Evolutionary conservation across 352 stramenopile species (phyloP).

Genomic region (Phytophthora pseudosyringae): DNA sequence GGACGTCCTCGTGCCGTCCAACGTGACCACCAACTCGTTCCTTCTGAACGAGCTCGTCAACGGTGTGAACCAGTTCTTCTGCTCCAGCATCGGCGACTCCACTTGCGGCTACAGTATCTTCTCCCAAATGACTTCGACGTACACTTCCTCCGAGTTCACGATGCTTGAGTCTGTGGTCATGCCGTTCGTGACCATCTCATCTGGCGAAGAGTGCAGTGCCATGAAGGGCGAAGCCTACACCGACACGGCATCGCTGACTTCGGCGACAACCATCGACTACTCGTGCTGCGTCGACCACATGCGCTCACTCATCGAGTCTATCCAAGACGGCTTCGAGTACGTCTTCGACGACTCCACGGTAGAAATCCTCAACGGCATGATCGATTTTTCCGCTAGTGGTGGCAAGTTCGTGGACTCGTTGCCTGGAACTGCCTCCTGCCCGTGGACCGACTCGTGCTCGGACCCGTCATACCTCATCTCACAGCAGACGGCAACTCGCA

Average conservation of each 20-base stretch:
- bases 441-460: slow-evolving; percentile 45
- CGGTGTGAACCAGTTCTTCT: slow-evolving; percentile 57
- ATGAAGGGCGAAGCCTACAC: slow-evolving; percentile 47
- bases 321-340: slow-evolving; percentile 46
- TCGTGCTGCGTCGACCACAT: slow-evolving; percentile 52
- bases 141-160: slow-evolving; percentile 41
- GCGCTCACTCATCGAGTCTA: slow-evolving; percentile 49
- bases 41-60: slow-evolving; percentile 54
- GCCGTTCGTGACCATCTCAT: slow-evolving; percentile 51
- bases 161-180: slow-evolving; percentile 54
- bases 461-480: slow-evolving; percentile 42
- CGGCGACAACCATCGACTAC: slow-evolving; percentile 47
- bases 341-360: slow-evolving; percentile 43
- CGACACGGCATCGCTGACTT: slow-evolving; percentile 42
- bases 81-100: slow-evolving; percentile 36
- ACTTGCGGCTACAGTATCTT: slow-evolving; percentile 51
- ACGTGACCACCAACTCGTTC: slow-evolving; percentile 46
- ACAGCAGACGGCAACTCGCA: slow-evolving; percentile 35
- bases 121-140: slow-evolving; percentile 52
- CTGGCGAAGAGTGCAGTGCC: slow-evolving; percentile 44
- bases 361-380: slow-evolving; percentile 56
- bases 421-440: slow-evolving; percentile 36
- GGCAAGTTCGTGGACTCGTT: slow-evolving; percentile 51
- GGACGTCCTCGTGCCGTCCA: slow-evolving; percentile 50
- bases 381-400: slow-evolving; percentile 39